Base-by-base conservation (phyloP, 179 eudicot genomes). In the Gypsophila paniculata region DNA sequence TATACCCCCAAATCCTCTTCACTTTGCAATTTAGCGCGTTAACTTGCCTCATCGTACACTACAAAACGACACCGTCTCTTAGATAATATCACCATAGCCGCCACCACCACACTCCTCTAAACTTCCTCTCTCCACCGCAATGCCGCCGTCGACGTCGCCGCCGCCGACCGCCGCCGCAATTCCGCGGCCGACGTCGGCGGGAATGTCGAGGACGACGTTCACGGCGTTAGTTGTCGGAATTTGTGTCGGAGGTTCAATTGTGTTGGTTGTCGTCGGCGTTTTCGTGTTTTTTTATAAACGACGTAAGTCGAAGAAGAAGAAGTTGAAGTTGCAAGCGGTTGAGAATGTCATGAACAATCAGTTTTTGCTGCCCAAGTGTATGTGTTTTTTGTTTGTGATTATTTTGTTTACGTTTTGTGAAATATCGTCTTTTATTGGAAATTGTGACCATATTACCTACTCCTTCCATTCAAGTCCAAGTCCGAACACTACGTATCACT, bases 181-280 rank as follows among this genome's bases (percentile, higher is more conserved):
- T 3, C 73, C 84, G 19, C 32, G 78, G 12, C 55, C 74, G 68
- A 32, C 76, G 46, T 21, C 82, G 22, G 39, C 85, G 53, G 70
- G 72, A 19, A 70, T 75, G 69, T 75, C 76, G 57, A 72, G 53
- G 22, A 54, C 82, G 5, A 69, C 84, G 17, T 68, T 86, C 74
- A 76, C 85, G 59, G 96, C 91, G n/a, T 79, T 88, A 19, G 84
- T 84, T 3, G 83, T 84, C 25, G 96, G 96, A 58, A 79, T 85
- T 44, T 93, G 89, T 8, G 78, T 90, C 1, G 96, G 96, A 59
- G 96, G 91, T 39, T 70, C 80, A 6, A 58, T 88, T 68, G 89
- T 83, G 74, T 78, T 90, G 12, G 67, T 85, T 71, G 82, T 69
- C 48, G 87, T 86, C 69, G 84, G 86, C 19, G 67, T 88, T 76